These are phyloP conservation scores for Chimonanthus praecox DNA, from an alignment of 164 flowering plant genomes.

Conservation along the genomic window DNA sequence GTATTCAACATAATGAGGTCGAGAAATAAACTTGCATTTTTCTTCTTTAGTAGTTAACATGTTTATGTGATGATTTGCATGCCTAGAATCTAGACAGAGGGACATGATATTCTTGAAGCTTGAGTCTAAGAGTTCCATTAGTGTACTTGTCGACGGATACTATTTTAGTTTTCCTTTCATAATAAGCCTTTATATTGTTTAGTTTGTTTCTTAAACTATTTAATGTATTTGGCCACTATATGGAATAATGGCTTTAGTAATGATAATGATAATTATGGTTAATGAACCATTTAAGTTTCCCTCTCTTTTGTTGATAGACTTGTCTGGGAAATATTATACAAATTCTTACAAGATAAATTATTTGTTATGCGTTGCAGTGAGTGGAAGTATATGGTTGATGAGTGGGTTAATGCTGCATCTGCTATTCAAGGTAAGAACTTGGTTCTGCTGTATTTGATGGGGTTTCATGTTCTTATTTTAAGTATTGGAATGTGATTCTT, in stretches of 20 bases:
- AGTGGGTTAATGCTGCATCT: conserved; percentile 54
- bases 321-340: background rate
- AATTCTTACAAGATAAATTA: background rate
- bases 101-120: background rate
- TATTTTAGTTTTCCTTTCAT: no score
- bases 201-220: no score
- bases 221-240: no score
- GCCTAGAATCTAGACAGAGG: background rate
- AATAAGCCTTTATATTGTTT: background rate
- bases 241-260: no score
- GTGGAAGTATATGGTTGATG: conserved; percentile 80
- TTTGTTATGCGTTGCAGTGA: conserved; percentile 37
- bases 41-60: no score
- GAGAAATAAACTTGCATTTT: background rate
- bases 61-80: background rate
- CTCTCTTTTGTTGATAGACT: no score
- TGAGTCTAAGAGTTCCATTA: background rate
- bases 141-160: no score
- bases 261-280: no score
- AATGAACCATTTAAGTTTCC: no score
- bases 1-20: background rate
- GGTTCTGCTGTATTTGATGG: background rate
- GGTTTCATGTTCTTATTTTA: no score
- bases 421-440: conserved; percentile 36
- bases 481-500: background rate